Percentiles rank a stretch among this genome's conserved stretches.
Evolutionary conservation across 805 yeast genomes (phyloP).

Genomic region (Naumovozyma baii): DNA sequence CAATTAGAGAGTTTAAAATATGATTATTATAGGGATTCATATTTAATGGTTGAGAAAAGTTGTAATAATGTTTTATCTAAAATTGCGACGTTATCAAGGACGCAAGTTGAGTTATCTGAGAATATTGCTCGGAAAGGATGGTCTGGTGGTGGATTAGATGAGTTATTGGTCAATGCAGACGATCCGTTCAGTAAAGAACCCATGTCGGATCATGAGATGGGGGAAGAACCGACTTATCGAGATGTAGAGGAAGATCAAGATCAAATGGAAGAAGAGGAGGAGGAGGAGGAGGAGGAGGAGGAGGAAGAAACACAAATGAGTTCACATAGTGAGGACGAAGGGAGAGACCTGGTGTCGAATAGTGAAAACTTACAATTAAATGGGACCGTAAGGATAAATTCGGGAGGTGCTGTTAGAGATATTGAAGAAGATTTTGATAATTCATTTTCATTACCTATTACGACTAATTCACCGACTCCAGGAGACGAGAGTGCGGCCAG

Average conservation of each 20-base stretch:
- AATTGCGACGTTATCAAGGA: slow-evolving; percentile 58
- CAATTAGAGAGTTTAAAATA: slow-evolving; percentile 68
- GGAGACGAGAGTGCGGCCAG: background rate
- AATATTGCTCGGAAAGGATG: slow-evolving; percentile 77
- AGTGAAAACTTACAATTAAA: too few relatives aligned
- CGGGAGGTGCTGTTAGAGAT: too few relatives aligned
- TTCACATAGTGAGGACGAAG: too few relatives aligned
- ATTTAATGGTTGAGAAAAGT: slow-evolving; percentile 52
- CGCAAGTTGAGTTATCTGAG: slow-evolving; percentile 74
- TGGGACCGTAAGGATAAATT: too few relatives aligned
- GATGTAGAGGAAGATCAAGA: slow-evolving; percentile 7
- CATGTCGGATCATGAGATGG: slow-evolving; percentile 5
- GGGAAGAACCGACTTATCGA: background rate
- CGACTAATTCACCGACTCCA: slow-evolving; percentile 13
- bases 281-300: slow-evolving; percentile 2
- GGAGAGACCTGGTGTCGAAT: too few relatives aligned
- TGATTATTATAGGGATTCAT: slow-evolving; percentile 60
- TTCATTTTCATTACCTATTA: slow-evolving; percentile 44
- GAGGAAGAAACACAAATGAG: too few relatives aligned
- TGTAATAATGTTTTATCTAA: slow-evolving; percentile 43
- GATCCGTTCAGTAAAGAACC: slow-evolving; percentile 45
- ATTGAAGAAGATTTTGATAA: too few relatives aligned
- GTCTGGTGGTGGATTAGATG: slow-evolving; percentile 82
- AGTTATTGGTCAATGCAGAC: slow-evolving; percentile 49
- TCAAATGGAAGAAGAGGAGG: slow-evolving; percentile 11